Evolutionary conservation across 2,329 filamentous ascomycete species (phyloP).

Genomic region (Parascedosporium putredinis): DNA sequence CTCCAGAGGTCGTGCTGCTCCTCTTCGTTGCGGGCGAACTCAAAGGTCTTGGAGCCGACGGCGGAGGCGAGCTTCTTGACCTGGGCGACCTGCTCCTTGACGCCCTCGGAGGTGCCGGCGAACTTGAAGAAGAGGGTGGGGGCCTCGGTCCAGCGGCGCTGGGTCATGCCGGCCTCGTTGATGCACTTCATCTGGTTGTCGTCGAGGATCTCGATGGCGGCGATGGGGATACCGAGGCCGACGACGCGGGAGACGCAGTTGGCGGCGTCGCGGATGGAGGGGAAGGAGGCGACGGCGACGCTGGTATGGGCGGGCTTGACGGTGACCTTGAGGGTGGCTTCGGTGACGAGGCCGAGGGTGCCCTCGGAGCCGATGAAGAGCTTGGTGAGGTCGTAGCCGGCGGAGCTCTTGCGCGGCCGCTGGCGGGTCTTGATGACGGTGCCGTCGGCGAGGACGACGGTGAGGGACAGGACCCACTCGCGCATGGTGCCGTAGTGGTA

Average conservation of each 20-base stretch:
- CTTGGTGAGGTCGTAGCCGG: slow-evolving; percentile 83
- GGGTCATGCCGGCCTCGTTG: slow-evolving; percentile 56
- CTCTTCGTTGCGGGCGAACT: slow-evolving; percentile 60
- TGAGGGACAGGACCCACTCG: slow-evolving; percentile 82
- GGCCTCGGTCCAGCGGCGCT: slow-evolving; percentile 56
- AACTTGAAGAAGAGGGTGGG: slow-evolving; percentile 84
- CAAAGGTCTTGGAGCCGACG: slow-evolving; percentile 57
- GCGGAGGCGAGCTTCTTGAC: slow-evolving; percentile 53
- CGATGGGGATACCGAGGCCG: slow-evolving; percentile 68
- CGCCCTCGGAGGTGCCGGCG: slow-evolving; percentile 54
- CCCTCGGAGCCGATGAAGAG: slow-evolving; percentile 88
- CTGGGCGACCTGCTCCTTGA: slow-evolving; percentile 68
- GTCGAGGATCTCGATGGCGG: slow-evolving; percentile 87
- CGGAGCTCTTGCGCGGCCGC: slow-evolving; percentile 77
- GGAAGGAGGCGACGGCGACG: slow-evolving; percentile 61
- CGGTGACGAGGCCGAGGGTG: slow-evolving; percentile 81
- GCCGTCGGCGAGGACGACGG: slow-evolving; percentile 81
- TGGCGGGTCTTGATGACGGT: slow-evolving; percentile 84
- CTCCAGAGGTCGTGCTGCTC: slow-evolving; percentile 75
- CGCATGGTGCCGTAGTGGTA: slow-evolving; percentile 93
- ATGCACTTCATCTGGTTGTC: slow-evolving; percentile 76
- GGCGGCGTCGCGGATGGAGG: slow-evolving; percentile 57
- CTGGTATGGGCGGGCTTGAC: slow-evolving; percentile 69
- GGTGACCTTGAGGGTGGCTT: slow-evolving; percentile 80
- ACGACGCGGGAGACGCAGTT: slow-evolving; percentile 75